Evolutionary conservation across 106 monocot genomes (phyloP).

Genomic region (Dendrobium catenatum): DNA sequence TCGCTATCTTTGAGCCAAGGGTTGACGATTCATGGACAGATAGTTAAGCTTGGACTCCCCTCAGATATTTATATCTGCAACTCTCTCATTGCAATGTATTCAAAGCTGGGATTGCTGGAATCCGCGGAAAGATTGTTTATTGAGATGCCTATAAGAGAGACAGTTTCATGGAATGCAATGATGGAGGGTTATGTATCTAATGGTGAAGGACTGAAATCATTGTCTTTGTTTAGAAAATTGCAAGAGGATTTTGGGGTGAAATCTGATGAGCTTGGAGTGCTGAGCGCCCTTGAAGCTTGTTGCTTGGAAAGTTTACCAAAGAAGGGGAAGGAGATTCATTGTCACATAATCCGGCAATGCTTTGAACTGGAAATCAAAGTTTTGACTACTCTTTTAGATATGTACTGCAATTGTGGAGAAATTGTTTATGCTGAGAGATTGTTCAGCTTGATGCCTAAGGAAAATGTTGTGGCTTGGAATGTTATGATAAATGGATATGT

Average conservation of each 20-base stretch:
- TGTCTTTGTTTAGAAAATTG: conserved; percentile 48
- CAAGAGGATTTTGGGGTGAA: conserved; percentile 12
- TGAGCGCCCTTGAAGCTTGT: conserved; percentile 49
- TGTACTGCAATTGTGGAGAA: conserved; percentile 71
- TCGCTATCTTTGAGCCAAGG: conserved; percentile 17
- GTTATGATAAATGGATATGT: conserved; percentile 61
- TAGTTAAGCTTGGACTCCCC: conserved; percentile 63
- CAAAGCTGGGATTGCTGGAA: conserved; percentile 33
- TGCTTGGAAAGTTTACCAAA: conserved; percentile 22
- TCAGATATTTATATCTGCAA: conserved; percentile 60
- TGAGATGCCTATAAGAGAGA: conserved; percentile 56
- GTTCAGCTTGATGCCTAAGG: conserved; percentile 23
- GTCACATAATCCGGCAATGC: conserved; percentile 34
- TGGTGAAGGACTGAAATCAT: conserved; percentile 21
- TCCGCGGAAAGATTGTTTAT: conserved; percentile 57
- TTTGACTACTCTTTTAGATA: conserved; percentile 47
- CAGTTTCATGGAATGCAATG: conserved; percentile 84
- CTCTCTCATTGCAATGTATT: conserved; percentile 62
- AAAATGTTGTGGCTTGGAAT: conserved; percentile 63
- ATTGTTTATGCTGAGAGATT: conserved; percentile 39
- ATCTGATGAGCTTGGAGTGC: conserved; percentile 36
- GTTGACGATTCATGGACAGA: conserved; percentile 33
- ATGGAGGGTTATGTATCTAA: conserved; percentile 42
- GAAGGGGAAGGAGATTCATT: conserved; percentile 64
- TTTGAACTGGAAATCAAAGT: conserved; percentile 40